phyloP scores from a whole-genome alignment of 225 moss, liverwort and hornwort species.

The Anthoceros angustus region DNA sequence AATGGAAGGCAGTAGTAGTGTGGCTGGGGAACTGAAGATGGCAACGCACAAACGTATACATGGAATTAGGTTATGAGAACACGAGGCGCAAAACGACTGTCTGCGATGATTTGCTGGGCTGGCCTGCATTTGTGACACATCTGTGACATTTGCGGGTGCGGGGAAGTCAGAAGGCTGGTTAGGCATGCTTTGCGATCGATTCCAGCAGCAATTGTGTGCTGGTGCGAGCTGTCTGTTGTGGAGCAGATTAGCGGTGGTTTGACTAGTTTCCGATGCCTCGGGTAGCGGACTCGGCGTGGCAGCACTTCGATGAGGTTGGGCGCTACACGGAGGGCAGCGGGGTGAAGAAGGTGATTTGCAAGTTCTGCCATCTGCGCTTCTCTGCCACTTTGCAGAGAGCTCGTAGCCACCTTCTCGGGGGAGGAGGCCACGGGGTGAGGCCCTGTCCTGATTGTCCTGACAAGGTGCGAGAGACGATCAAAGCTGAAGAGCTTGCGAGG shows the following conservation, averaged over 20 bases:
- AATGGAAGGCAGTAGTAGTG: too few species aligned
- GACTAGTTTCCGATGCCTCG: background rate
- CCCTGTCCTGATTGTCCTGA: slow-evolving; percentile 1
- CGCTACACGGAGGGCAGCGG: slow-evolving; percentile 1
- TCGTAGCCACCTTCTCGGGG: background rate
- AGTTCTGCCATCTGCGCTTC: slow-evolving; percentile 2
- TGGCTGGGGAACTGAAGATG: too few species aligned
- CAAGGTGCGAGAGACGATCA: slow-evolving; percentile 3
- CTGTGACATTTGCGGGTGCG: too few species aligned
- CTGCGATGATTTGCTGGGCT: too few species aligned
- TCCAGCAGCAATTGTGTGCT: too few species aligned
- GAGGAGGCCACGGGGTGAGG: background rate
- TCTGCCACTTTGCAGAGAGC: background rate
- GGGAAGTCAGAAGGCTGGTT: too few species aligned
- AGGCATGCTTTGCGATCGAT: too few species aligned
- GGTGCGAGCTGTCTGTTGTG: too few species aligned
- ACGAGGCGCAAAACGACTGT: too few species aligned
- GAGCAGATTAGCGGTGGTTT: background rate
- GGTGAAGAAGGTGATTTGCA: slow-evolving; percentile 3
- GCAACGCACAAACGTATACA: too few species aligned
- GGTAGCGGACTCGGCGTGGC: slow-evolving; percentile 2
- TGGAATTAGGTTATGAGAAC: too few species aligned
- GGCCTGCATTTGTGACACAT: too few species aligned
- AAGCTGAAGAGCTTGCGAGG: slow-evolving; percentile 3
- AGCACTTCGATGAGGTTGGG: slow-evolving; percentile 5